Evolutionary conservation across 148 eudicot genomes (phyloP).

Genomic region (Heliamphora exappendiculata): DNA sequence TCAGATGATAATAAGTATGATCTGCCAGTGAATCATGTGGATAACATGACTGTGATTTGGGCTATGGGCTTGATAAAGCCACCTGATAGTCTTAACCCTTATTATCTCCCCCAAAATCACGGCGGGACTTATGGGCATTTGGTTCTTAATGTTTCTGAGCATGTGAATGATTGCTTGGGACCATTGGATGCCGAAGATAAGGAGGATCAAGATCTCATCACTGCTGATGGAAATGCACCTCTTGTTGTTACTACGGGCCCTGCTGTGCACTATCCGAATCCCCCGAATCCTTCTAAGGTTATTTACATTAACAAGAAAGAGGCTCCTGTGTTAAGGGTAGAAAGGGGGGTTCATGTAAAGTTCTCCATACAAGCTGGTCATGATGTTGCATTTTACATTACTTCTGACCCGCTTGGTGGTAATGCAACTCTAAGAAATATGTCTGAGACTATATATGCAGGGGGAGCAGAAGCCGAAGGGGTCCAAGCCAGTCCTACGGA

Average conservation of each 20-base stretch:
- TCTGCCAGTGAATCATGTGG: slow-evolving; percentile 40
- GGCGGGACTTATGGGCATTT: slow-evolving; percentile 62
- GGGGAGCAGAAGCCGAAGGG: slow-evolving; percentile 78
- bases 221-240: slow-evolving; percentile 66
- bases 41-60: slow-evolving; percentile 73
- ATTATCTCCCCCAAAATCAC: slow-evolving; percentile 79
- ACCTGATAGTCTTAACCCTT: slow-evolving; percentile 68
- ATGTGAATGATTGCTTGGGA: slow-evolving; percentile 66
- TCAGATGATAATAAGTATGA: slow-evolving; percentile 62
- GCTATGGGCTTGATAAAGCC: slow-evolving; percentile 78
- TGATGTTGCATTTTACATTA: slow-evolving; percentile 80
- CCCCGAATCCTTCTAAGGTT: slow-evolving; percentile 85
- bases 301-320: slow-evolving; percentile 88
- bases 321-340: slow-evolving; percentile 78
- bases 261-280: slow-evolving; percentile 71
- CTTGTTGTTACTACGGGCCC: slow-evolving; percentile 76
- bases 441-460: slow-evolving; percentile 76
- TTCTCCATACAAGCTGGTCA: slow-evolving; percentile 97
- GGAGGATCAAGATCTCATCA: slow-evolving; percentile 84
- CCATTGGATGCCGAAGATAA: slow-evolving; percentile 85
- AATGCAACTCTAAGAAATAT: slow-evolving; percentile 77
- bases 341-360: slow-evolving; percentile 85
- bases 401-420: slow-evolving; percentile 87
- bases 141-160: slow-evolving; percentile 58
- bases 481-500: slow-evolving; percentile 82